Conservation (phyloP, 176 grass and related monocot species). For the Oryza meyeriana region DNA sequence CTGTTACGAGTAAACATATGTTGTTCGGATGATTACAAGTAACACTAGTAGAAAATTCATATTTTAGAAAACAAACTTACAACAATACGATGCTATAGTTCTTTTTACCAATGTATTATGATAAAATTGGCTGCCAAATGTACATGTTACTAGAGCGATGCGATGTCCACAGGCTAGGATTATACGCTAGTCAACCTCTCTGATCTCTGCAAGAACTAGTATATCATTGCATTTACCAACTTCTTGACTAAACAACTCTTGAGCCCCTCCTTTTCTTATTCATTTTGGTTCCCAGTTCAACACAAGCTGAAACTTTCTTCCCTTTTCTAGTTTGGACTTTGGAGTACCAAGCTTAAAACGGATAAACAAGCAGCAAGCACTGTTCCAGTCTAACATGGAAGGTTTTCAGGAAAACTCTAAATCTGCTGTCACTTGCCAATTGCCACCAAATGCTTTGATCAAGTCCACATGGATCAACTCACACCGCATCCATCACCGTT, state of each 20-base stretch:
- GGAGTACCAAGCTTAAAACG: background rate
- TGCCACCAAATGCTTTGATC: slow-evolving; percentile 29
- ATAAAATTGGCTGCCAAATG: background rate
- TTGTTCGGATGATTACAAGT: too few species aligned
- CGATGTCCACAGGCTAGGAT: too few species aligned
- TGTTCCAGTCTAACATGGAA: slow-evolving; percentile 15
- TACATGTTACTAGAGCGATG: background rate
- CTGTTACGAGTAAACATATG: too few species aligned
- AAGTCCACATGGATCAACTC: slow-evolving; percentile 31
- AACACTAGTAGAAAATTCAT: too few species aligned
- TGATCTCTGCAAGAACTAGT: background rate
- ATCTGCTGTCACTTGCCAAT: slow-evolving; percentile 24
- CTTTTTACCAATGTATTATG: background rate
- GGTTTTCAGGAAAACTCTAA: background rate
- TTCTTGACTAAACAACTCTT: background rate
- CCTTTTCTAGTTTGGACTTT: background rate
- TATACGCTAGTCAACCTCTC: background rate
- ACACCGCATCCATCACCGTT: slow-evolving; percentile 22
- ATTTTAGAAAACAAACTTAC: too few species aligned
- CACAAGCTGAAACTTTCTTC: slow-evolving; percentile 2
- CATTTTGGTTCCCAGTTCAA: background rate
- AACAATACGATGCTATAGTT: background rate
- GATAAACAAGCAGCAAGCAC: slow-evolving; percentile 14
- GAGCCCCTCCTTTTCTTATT: background rate
- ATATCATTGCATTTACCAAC: background rate